These are phyloP conservation scores for Mrakia gelida DNA, from an alignment of 768 basidiomycete species.

Conservation along the genomic window DNA sequence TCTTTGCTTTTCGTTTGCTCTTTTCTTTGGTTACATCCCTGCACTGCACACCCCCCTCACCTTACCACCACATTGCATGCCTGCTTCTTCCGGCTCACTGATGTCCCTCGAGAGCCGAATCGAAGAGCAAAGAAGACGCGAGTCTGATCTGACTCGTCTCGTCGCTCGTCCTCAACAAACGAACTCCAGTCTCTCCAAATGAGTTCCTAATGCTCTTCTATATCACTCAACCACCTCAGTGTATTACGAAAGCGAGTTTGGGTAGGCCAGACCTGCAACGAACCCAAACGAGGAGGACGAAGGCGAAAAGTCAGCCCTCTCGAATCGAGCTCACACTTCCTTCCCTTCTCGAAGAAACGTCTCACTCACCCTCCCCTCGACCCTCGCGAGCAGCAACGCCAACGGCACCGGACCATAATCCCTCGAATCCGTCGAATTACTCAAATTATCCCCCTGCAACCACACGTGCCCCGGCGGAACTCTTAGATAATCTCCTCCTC, in stretches of 20 bases:
- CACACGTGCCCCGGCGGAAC: slow-evolving; percentile 17
- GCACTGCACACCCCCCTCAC: not conserved
- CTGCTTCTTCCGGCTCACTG: not conserved
- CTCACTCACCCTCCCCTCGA: slow-evolving; percentile 2
- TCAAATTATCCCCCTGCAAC: slow-evolving; percentile 23
- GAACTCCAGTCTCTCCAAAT: no score
- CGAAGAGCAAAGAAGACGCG: no score
- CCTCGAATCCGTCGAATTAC: slow-evolving; percentile 23
- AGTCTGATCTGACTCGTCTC: no score
- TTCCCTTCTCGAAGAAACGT: not conserved
- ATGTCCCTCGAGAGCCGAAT: no score
- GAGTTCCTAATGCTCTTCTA: not conserved
- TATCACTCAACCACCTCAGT: not conserved
- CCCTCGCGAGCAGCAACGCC: slow-evolving; percentile 14
- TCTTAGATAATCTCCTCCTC: slow-evolving; percentile 7
- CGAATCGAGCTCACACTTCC: not conserved
- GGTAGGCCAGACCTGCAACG: not conserved
- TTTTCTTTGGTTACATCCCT: not conserved
- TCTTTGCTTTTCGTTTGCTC: not conserved
- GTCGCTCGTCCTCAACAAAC: no score
- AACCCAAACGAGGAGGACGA: not conserved
- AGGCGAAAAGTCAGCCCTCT: slow-evolving; percentile 1
- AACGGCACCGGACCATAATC: slow-evolving; percentile 24
- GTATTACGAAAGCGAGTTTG: slow-evolving; percentile 1
- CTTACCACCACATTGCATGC: not conserved